Evolutionary conservation across 73 alveolate genomes (phyloP).

Genomic region (Halteria grandinella): DNA sequence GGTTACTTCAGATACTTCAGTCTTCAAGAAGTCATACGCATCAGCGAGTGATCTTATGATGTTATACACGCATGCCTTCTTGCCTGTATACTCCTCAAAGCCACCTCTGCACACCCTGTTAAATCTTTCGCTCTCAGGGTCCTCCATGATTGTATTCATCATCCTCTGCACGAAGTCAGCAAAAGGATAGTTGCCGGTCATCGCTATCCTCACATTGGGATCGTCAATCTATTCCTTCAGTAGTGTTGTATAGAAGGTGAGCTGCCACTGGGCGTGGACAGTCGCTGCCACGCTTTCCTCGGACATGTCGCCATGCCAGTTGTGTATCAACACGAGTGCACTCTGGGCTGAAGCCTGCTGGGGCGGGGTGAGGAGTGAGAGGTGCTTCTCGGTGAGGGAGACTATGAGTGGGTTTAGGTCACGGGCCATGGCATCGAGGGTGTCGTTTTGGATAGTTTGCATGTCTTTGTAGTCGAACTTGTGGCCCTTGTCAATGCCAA

Average conservation of each 20-base stretch:
- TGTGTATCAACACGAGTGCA: slow-evolving; percentile 23
- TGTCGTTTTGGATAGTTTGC: slow-evolving; percentile 69
- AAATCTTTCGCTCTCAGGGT: background rate
- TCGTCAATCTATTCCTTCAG: background rate
- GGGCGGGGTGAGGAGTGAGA: background rate
- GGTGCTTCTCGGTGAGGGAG: slow-evolving; percentile 41
- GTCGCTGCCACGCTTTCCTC: slow-evolving; percentile 73
- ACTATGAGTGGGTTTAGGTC: slow-evolving; percentile 67
- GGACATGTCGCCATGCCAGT: slow-evolving; percentile 79
- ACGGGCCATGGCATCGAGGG: slow-evolving; percentile 84
- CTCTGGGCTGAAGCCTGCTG: background rate
- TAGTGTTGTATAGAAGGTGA: slow-evolving; percentile 2
- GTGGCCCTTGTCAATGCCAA: slow-evolving; percentile 55
- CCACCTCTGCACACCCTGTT: background rate
- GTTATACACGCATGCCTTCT: background rate
- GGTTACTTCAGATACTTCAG: background rate
- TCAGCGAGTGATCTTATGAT: slow-evolving; percentile 15
- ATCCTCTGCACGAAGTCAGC: slow-evolving; percentile 39
- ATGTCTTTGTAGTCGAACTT: slow-evolving; percentile 73
- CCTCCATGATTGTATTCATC: slow-evolving; percentile 16
- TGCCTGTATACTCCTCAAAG: background rate
- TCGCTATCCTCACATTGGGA: background rate
- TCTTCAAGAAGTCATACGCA: slow-evolving; percentile 7
- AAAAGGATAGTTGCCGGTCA: slow-evolving; percentile 40
- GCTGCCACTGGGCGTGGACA: slow-evolving; percentile 66